Evolutionary conservation across 2,329 filamentous ascomycete genomes (phyloP).

Genomic region (Huntiella omanensis): DNA sequence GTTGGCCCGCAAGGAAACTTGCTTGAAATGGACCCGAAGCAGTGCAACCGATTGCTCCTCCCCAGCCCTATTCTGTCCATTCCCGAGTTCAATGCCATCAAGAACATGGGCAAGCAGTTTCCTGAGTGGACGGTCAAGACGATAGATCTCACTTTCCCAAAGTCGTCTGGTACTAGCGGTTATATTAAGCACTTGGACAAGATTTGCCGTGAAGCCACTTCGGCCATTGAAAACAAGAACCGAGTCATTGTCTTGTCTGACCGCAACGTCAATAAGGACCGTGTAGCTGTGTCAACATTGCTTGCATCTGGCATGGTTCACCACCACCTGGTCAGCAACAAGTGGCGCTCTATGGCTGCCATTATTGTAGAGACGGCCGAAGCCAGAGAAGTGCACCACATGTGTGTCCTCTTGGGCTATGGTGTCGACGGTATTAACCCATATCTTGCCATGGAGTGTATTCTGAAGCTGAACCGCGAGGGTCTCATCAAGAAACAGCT

Average conservation of each 20-base stretch:
- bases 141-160: slow-evolving; percentile 88
- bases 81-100: slow-evolving; percentile 75
- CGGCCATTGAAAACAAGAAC: slow-evolving; percentile 66
- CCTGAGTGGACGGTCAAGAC: slow-evolving; percentile 71
- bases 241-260: slow-evolving; percentile 82
- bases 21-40: slow-evolving; percentile 77
- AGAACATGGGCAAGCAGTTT: slow-evolving; percentile 54
- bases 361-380: slow-evolving; percentile 84
- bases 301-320: slow-evolving; percentile 86
- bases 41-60: slow-evolving; percentile 70
- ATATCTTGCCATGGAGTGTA: slow-evolving; percentile 89
- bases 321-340: slow-evolving; percentile 86
- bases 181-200: slow-evolving; percentile 75
- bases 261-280: slow-evolving; percentile 62
- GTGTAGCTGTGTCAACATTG: slow-evolving; percentile 69
- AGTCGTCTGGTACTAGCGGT: slow-evolving; percentile 61
- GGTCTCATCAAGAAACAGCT: slow-evolving; percentile 83
- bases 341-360: slow-evolving; percentile 79
- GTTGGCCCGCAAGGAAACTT: slow-evolving; percentile 91
- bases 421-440: slow-evolving; percentile 89
- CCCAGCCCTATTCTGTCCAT: slow-evolving; percentile 80
- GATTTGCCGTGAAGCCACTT: slow-evolving; percentile 70
- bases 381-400: slow-evolving; percentile 92
- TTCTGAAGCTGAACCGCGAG: slow-evolving; percentile 89
- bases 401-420: slow-evolving; percentile 94